These are phyloP conservation scores for Pelagomonas calceolata DNA, from an alignment of 108 stramenopile species.

Conservation along the genomic window DNA sequence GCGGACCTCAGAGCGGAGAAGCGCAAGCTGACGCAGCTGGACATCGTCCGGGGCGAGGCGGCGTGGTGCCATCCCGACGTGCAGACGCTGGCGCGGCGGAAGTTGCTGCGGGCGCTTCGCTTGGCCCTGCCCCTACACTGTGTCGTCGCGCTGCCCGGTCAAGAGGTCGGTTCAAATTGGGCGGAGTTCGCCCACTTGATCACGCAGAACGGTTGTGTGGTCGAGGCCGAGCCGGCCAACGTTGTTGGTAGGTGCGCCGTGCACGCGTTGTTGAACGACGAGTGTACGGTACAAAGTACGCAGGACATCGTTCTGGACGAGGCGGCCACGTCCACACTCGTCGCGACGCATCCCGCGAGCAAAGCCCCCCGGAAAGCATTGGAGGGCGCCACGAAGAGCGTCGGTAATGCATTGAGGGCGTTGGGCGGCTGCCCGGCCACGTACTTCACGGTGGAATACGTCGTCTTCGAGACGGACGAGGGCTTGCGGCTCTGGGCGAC, in stretches of 20 bases:
- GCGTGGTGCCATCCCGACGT: constrained; percentile 30
- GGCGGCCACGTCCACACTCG: constrained; percentile 20
- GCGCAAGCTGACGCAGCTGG: constrained; percentile 9
- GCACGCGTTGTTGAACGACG: constrained; percentile 19
- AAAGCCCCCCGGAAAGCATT: constrained; percentile 22
- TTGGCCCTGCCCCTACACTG: constrained; percentile 7
- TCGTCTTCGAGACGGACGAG: not conserved
- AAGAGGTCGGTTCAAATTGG: constrained; percentile 15
- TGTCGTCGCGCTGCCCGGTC: not conserved
- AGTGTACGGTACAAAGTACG: constrained; percentile 3
- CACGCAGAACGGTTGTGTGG: constrained; percentile 25
- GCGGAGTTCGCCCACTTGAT: constrained; percentile 13
- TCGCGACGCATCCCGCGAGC: constrained; percentile 23
- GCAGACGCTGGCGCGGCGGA: constrained; percentile 28
- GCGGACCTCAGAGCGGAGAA: constrained; percentile 18
- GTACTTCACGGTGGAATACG: constrained; percentile 20
- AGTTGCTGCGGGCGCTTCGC: constrained; percentile 20
- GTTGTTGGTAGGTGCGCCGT: constrained; percentile 10
- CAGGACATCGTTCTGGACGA: constrained; percentile 14
- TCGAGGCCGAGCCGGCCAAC: constrained; percentile 30
- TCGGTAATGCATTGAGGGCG: too few relatives aligned
- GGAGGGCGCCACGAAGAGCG: constrained; percentile 12
- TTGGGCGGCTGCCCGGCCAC: constrained; percentile 27
- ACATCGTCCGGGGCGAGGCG: not conserved
- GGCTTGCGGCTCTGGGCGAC: constrained; percentile 22